Evolutionary conservation across 192 early-diverging fungal species (phyloP).

Genomic region (Coemansia sp.): DNA sequence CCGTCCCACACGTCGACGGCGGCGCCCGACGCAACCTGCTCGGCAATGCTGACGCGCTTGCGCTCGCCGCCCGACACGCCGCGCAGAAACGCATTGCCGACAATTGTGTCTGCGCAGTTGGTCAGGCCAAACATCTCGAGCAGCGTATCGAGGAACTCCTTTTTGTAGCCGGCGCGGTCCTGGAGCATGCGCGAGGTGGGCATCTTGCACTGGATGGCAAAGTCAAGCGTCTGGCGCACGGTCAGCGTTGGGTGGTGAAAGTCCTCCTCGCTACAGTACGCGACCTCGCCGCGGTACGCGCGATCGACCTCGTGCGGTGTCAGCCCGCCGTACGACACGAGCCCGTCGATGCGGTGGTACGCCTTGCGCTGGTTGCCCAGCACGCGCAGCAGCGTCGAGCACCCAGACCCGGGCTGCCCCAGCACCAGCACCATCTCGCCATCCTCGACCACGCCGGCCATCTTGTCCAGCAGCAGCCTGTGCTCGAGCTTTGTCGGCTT

Average conservation of each 20-base stretch:
- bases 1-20: conserved; percentile 68
- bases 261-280: conserved; percentile 81
- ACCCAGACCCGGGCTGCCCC: conserved; percentile 66
- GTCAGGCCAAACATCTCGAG: conserved; percentile 55
- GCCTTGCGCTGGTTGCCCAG: conserved; percentile 61
- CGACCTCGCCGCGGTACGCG: conserved; percentile 70
- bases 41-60: conserved; percentile 75
- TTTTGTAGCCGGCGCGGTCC: conserved; percentile 62
- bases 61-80: conserved; percentile 81
- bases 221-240: conserved; percentile 73
- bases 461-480: conserved; percentile 53
- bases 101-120: conserved; percentile 54
- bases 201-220: conserved; percentile 73
- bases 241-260: conserved; percentile 78
- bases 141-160: conserved; percentile 53
- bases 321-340: conserved; percentile 68
- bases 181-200: conserved; percentile 65
- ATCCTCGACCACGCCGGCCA: conserved; percentile 66
- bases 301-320: conserved; percentile 56
- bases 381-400: conserved; percentile 63
- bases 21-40: conserved; percentile 66
- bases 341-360: conserved; percentile 56
- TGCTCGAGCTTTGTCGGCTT: conserved; percentile 6
- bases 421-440: conserved; percentile 75
- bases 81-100: conserved; percentile 73